phyloP scores from a whole-genome alignment of 768 basidiomycete genomes.

The Collybia nuda region DNA sequence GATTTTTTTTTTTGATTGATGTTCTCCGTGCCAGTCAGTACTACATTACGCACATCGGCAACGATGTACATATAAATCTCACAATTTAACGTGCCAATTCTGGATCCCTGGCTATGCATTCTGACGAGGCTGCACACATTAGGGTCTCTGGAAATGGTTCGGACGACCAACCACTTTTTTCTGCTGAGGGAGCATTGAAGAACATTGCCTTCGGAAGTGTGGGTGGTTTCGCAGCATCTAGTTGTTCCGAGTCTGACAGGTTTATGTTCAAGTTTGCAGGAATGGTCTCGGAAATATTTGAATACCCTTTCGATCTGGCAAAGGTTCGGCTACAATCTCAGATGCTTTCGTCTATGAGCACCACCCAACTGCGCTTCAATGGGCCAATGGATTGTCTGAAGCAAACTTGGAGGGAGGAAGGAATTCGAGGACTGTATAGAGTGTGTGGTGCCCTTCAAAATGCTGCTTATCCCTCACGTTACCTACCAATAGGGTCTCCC shows the following conservation, averaged over 20 bases:
- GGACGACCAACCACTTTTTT: too few relatives aligned
- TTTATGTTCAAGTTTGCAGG: constrained; percentile 63
- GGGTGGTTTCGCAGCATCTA: neutral
- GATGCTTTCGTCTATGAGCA: constrained; percentile 47
- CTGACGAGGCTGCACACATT: too few relatives aligned
- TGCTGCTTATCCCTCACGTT: constrained; percentile 3
- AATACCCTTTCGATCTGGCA: constrained; percentile 94
- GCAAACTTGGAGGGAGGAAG: constrained; percentile 81
- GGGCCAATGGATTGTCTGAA: constrained; percentile 88
- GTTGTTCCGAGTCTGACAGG: neutral
- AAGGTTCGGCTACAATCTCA: constrained; percentile 95
- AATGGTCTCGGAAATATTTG: constrained; percentile 79
- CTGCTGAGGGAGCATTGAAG: constrained; percentile 10
- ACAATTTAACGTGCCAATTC: too few relatives aligned
- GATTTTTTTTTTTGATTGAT: too few relatives aligned
- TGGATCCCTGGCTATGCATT: too few relatives aligned
- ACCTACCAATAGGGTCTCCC: constrained; percentile 71
- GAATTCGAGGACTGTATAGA: constrained; percentile 81
- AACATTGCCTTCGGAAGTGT: constrained; percentile 25
- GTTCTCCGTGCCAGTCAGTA: neutral
- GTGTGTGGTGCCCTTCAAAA: constrained; percentile 41
- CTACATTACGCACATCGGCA: neutral
- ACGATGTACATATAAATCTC: neutral
- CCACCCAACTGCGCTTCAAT: constrained; percentile 49
- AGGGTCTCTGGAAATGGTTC: too few relatives aligned